A percentile compares a stretch with the other conserved stretches of the same genome.
phyloP scores from a whole-genome alignment of 1,284 basidiomycete species.

The Irpex rosettiformis region DNA sequence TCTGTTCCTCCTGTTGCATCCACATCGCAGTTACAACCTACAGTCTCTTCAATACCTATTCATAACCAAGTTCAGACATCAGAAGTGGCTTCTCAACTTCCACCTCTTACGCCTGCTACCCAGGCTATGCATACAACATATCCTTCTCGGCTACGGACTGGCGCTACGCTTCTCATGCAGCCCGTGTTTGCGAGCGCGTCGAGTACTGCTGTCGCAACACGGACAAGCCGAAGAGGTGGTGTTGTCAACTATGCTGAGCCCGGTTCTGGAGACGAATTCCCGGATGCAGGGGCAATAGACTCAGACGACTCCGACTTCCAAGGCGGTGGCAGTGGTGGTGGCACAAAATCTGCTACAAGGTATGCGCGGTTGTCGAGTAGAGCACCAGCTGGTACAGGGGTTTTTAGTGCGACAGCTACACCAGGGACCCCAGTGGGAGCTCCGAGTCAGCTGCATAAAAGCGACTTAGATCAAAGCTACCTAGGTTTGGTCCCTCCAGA shows the following conservation, averaged over 20 bases:
- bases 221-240: constrained; percentile 54
- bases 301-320: constrained; percentile 75
- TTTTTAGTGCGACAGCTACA: constrained; percentile 26
- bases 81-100: constrained; percentile 8
- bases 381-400: constrained; percentile 35
- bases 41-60: constrained; percentile 12
- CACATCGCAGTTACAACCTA: neutral
- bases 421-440: constrained; percentile 11
- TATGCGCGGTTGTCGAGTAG: constrained; percentile 30
- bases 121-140: constrained; percentile 88
- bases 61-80: constrained; percentile 9
- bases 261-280: constrained; percentile 76
- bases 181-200: constrained; percentile 58
- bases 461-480: constrained; percentile 82
- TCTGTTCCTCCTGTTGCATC: constrained; percentile 4
- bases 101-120: constrained; percentile 51
- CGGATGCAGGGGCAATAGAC: constrained; percentile 74
- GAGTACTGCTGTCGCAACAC: constrained; percentile 33
- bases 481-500: constrained; percentile 84
- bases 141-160: constrained; percentile 89
- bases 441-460: constrained; percentile 35
- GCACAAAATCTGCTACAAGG: constrained; percentile 42
- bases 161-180: constrained; percentile 87
- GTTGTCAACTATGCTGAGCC: constrained; percentile 88
- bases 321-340: constrained; percentile 49